A percentile compares a stretch with the other conserved stretches of the same genome.
Conservation (phyloP, 805 yeast genomes). For the Candida awuae region DNA sequence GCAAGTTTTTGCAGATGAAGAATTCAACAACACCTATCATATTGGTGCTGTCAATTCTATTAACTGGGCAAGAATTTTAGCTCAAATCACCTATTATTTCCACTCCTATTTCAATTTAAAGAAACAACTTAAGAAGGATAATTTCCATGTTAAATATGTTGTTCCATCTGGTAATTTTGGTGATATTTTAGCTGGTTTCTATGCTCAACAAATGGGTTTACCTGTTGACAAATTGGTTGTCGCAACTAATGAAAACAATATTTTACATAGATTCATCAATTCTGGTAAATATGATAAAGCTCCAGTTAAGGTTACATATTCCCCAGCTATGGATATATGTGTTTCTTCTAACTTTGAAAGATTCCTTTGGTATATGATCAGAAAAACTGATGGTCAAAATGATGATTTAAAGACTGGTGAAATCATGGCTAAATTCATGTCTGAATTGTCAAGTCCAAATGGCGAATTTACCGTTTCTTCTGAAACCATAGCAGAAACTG, state of each 20-base stretch:
- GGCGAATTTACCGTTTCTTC: constrained; percentile 72
- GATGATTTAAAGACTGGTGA: constrained; percentile 67
- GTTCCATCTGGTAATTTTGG: constrained; percentile 99
- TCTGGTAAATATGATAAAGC: constrained; percentile 78
- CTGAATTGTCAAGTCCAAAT: constrained; percentile 50
- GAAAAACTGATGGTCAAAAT: constrained; percentile 53
- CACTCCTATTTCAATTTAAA: constrained; percentile 74
- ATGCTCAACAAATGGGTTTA: constrained; percentile 90
- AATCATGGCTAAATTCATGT: constrained; percentile 68
- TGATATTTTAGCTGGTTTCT: constrained; percentile 94
- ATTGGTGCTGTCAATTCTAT: constrained; percentile 97
- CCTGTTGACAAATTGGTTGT: constrained; percentile 81
- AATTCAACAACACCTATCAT: constrained; percentile 82
- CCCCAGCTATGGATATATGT: constrained; percentile 98
- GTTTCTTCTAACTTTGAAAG: constrained; percentile 96
- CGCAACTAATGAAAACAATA: constrained; percentile 95
- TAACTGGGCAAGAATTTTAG: constrained; percentile 98
- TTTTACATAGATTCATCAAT: constrained; percentile 84
- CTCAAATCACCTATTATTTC: constrained; percentile 96
- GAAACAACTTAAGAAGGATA: constrained; percentile 27
- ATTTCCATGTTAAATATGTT: constrained; percentile 62
- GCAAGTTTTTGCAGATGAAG: constrained; percentile 80
- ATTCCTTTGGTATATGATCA: constrained; percentile 86
- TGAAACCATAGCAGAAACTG: constrained; percentile 58
- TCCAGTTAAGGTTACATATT: constrained; percentile 75